Conservation (phyloP, 306 rosid genomes). For the Aeschynomene evenia region DNA sequence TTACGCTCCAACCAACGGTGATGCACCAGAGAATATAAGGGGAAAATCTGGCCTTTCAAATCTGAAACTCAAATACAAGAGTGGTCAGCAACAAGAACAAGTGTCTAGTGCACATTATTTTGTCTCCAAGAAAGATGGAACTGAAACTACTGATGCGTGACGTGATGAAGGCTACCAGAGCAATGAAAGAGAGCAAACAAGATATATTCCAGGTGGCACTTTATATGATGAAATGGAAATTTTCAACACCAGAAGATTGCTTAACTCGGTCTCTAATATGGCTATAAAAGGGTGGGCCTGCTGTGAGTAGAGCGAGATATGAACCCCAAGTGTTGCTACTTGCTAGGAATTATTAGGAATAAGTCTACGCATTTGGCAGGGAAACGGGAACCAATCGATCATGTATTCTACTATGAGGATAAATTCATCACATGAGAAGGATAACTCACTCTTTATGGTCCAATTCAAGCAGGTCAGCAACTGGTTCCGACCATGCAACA, state of each 20-base stretch:
- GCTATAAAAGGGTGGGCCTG: background rate
- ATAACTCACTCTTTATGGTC: conserved; percentile 75
- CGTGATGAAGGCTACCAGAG: background rate
- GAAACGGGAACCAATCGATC: background rate
- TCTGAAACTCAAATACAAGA: conserved; percentile 52
- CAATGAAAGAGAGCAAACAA: background rate
- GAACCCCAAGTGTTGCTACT: background rate
- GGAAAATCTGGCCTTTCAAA: conserved; percentile 89
- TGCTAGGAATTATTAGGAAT: background rate
- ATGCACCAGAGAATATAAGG: conserved; percentile 75
- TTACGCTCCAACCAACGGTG: conserved; percentile 83
- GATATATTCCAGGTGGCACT: background rate
- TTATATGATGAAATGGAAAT: background rate
- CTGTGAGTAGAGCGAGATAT: background rate
- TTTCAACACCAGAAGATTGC: background rate
- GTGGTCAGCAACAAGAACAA: conserved; percentile 32
- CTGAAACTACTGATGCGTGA: background rate
- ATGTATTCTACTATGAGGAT: background rate
- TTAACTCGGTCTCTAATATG: background rate
- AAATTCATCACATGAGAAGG: background rate
- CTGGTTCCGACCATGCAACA: conserved; percentile 75
- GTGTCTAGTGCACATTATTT: background rate
- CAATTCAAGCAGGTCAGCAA: conserved; percentile 75
- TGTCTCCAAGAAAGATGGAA: background rate
- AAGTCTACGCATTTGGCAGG: background rate